Percentiles rank a stretch among this genome's conserved stretches.
Conservation (phyloP, 176 grass and related monocot genomes). For the Oryza brachyantha region DNA sequence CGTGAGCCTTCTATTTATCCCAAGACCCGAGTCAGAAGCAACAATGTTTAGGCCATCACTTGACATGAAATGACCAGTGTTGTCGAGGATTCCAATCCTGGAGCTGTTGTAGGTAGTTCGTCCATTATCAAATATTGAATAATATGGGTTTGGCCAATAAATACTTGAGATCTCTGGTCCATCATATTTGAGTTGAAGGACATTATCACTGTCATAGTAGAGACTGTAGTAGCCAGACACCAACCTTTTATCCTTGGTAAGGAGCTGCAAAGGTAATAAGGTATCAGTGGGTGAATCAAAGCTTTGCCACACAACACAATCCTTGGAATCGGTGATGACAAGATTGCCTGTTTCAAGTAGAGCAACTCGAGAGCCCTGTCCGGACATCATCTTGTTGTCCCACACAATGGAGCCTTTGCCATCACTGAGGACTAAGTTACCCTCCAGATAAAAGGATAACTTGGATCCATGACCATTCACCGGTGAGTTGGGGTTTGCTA, state of each 20-base stretch:
- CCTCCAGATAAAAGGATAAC: conserved; percentile 45
- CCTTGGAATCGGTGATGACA: conserved; percentile 36
- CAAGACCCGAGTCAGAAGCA: conserved; percentile 50
- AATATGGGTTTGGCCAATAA: conserved; percentile 60
- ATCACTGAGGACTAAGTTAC: conserved; percentile 60
- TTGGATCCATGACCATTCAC: conserved; percentile 36
- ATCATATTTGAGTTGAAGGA: conserved; percentile 43
- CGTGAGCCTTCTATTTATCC: conserved; percentile 49
- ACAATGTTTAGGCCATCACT: conserved; percentile 46
- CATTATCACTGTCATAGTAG: conserved; percentile 71
- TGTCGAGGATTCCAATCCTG: conserved; percentile 43
- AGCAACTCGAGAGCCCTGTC: conserved; percentile 29
- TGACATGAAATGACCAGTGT: conserved; percentile 50
- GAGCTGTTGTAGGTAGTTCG: conserved; percentile 58
- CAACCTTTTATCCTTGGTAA: conserved; percentile 53
- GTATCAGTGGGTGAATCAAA: conserved; percentile 51
- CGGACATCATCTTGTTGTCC: conserved; percentile 48
- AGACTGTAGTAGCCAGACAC: conserved; percentile 45
- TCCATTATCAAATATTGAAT: conserved; percentile 12
- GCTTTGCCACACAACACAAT: conserved; percentile 52
- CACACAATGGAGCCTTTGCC: conserved; percentile 56
- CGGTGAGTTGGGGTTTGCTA: conserved; percentile 43
- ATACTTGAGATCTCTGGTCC: conserved; percentile 62
- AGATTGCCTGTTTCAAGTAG: conserved; percentile 66
- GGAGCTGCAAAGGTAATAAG: conserved; percentile 45